phyloP scores from a whole-genome alignment of 2,329 filamentous ascomycete species.

The Arthrobotrys musiformis region DNA sequence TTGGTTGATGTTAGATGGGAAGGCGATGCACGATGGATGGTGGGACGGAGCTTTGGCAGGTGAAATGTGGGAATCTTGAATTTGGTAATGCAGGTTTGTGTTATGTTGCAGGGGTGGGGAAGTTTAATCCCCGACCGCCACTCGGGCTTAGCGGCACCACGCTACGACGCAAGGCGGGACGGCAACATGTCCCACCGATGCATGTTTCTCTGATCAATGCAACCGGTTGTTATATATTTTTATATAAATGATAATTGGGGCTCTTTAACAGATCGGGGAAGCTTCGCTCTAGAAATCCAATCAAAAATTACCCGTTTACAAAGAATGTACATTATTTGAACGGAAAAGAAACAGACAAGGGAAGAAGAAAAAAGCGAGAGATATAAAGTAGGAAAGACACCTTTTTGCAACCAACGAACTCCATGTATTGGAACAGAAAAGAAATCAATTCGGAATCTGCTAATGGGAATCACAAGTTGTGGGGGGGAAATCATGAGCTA shows the following conservation, averaged over 20 bases:
- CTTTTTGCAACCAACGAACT: conserved; percentile 53
- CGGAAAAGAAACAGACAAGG: background rate
- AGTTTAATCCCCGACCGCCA: conserved; percentile 37
- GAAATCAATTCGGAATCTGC: conserved; percentile 14
- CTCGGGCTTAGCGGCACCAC: conserved; percentile 38
- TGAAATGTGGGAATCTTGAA: conserved; percentile 21
- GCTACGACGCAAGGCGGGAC: background rate
- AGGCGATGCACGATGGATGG: background rate
- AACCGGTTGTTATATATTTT: background rate
- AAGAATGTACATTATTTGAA: conserved; percentile 40
- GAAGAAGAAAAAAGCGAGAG: background rate
- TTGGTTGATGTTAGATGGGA: background rate
- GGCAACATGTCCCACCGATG: background rate
- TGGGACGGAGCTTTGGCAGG: background rate
- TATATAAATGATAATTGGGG: background rate
- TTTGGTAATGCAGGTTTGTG: conserved; percentile 8
- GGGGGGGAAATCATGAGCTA: conserved; percentile 5
- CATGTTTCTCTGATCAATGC: too few species aligned
- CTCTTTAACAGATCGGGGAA: background rate
- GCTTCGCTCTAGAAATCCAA: conserved; percentile 29
- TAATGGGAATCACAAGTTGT: conserved; percentile 12
- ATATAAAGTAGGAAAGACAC: conserved; percentile 31
- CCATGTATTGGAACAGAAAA: conserved; percentile 42
- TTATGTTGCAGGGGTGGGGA: conserved; percentile 5
- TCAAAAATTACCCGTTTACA: conserved; percentile 14